Base-by-base conservation (phyloP, 2,329 filamentous ascomycete genomes). In the Blastomyces emzantsi region DNA sequence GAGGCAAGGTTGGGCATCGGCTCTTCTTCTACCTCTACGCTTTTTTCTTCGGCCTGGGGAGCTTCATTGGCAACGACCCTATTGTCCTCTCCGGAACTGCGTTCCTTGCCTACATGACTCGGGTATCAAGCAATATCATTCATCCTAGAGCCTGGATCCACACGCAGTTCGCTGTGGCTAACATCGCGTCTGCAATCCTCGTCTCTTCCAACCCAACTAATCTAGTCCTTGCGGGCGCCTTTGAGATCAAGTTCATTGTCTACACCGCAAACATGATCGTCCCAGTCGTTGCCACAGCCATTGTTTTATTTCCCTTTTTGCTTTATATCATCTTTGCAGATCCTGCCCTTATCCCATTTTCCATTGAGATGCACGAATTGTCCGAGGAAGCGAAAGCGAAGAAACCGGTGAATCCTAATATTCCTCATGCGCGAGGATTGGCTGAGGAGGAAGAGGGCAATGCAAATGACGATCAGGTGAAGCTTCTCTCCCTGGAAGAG, bases 261-360 rank as follows among this genome's bases (percentile, higher is more conserved):
- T 90, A 90, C 70, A 90, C 87, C 0, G 87, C 86, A n/a, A 89
- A 90, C 70, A 88, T 90, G 82, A 87, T 90, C 22, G 86, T 90
- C 0, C 88, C 88, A 0, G 86, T 89, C 0, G 75, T 89, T 28
- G 77, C 83, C n/a, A 90, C 88, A 0, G 87, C 82, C 2, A 78
- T 90, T 19, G 75, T 89, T 0, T 74, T 90, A 2, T 90, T 89
- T 60, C 88, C 88, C 0, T 87, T 89, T 67, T 73, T 91, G 4
- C 77, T 90, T 0, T 90, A 88, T 69, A 80, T 90, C 63, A 81
- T 90, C 22, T 91, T 90, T 67, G 81, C 82, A 1, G 80, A 87
- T 64, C 81, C 86, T 59, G 74, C 79, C 1, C 81, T 90, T 9
- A 87, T 90, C 6, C 88, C 88, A 0, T 73, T 77, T 1, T 82